Conservation (phyloP, 805 yeast genomes). For the Teunomyces stri region DNA sequence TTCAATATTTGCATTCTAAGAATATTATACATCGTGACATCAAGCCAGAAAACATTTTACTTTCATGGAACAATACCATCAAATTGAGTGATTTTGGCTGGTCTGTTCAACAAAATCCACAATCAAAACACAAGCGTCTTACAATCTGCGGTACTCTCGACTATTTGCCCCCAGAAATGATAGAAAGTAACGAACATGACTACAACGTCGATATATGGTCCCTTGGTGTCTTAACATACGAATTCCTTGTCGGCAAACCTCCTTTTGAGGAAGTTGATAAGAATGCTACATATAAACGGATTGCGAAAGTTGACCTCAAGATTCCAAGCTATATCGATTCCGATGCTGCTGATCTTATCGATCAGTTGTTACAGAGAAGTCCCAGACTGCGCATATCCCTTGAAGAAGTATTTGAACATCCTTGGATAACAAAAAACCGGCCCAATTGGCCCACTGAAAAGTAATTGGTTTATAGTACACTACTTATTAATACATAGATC, state of each 20-base stretch:
- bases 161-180: slow-evolving; percentile 94
- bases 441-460: slow-evolving; percentile 52
- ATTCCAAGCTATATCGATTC: slow-evolving; percentile 68
- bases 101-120: slow-evolving; percentile 60
- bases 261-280: slow-evolving; percentile 86
- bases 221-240: slow-evolving; percentile 81
- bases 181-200: slow-evolving; percentile 78
- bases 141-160: slow-evolving; percentile 96
- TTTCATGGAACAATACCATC: slow-evolving; percentile 71
- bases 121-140: slow-evolving; percentile 44
- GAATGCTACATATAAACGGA: slow-evolving; percentile 75
- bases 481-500: slow-evolving; percentile 1
- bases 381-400: slow-evolving; percentile 67
- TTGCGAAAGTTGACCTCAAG: slow-evolving; percentile 69
- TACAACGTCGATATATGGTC: slow-evolving; percentile 89
- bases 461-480: background rate
- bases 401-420: slow-evolving; percentile 64
- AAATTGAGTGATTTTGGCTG: slow-evolving; percentile 95
- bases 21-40: slow-evolving; percentile 88
- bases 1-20: slow-evolving; percentile 72
- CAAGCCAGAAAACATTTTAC: slow-evolving; percentile 87
- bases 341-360: slow-evolving; percentile 77
- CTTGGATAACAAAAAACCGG: slow-evolving; percentile 75
- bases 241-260: slow-evolving; percentile 82
- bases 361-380: slow-evolving; percentile 58